phyloP scores from a whole-genome alignment of 176 grass and related monocot species.

The Carex pumila region DNA sequence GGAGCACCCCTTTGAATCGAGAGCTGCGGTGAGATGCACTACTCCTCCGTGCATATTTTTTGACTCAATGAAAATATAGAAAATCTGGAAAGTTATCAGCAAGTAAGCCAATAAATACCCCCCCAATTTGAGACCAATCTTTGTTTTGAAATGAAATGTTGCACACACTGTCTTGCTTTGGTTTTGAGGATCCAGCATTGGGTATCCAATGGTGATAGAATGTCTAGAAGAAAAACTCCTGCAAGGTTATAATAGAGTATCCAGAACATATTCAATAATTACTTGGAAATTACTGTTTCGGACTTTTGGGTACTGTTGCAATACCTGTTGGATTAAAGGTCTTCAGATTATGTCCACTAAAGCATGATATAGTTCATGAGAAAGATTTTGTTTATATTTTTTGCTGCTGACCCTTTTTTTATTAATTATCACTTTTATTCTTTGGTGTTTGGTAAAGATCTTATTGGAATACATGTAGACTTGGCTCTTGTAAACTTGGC shows the following conservation, averaged over 20 bases:
- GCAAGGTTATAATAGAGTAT: background rate
- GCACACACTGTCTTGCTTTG: background rate
- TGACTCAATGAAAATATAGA: background rate
- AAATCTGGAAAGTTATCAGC: background rate
- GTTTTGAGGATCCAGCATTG: background rate
- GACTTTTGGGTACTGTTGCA: background rate
- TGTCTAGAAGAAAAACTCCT: background rate
- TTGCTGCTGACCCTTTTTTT: background rate
- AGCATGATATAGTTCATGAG: background rate
- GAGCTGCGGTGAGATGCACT: conserved; percentile 46
- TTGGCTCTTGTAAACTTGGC: background rate
- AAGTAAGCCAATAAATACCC: background rate
- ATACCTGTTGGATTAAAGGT: background rate
- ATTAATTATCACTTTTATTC: background rate
- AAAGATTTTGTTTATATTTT: background rate
- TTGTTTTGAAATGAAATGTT: background rate
- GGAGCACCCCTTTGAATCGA: conserved; percentile 82
- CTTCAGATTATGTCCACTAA: background rate
- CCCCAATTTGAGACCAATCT: background rate
- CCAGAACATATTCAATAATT: too few species aligned
- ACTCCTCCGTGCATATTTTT: background rate
- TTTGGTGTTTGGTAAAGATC: background rate
- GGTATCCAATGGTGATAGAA: background rate
- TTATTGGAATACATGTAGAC: background rate
- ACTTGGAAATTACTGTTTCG: background rate